Conservation (phyloP, 2,329 filamentous ascomycete genomes). For the Fusarium setosum region DNA sequence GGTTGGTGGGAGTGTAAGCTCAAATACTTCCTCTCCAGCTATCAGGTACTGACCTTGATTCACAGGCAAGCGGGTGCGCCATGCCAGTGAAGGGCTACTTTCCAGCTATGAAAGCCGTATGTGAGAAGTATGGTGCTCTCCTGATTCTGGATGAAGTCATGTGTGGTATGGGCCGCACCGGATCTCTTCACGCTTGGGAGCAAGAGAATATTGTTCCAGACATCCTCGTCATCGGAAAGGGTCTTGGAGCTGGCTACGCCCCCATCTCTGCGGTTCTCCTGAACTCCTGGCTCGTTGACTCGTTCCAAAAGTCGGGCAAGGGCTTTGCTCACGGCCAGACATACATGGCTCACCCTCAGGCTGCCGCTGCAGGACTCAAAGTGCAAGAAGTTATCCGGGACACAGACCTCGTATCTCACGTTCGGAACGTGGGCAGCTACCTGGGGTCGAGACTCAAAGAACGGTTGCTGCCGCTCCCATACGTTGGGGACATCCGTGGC, state of each 20-base stretch:
- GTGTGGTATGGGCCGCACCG: conserved; percentile 37
- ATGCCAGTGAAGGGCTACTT: conserved; percentile 76
- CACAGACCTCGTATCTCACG: conserved; percentile 5
- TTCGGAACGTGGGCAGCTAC: conserved; percentile 17
- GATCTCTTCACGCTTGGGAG: conserved; percentile 37
- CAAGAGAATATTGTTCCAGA: conserved; percentile 33
- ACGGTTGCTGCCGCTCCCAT: conserved; percentile 9
- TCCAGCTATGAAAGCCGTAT: conserved; percentile 72
- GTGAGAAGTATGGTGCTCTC: conserved; percentile 75
- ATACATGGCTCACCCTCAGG: conserved; percentile 32
- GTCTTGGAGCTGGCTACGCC: conserved; percentile 27
- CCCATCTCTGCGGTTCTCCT: conserved; percentile 25
- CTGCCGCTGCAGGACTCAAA: conserved; percentile 24
- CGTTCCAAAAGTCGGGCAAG: conserved; percentile 21
- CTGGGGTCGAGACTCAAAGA: conserved; percentile 27
- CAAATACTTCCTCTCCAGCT: too few relatives aligned
- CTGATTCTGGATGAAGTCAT: conserved; percentile 70
- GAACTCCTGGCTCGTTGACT: conserved; percentile 15
- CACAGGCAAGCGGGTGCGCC: conserved; percentile 67
- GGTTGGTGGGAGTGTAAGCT: conserved; percentile 12
- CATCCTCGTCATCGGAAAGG: conserved; percentile 32
- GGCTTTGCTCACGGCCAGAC: conserved; percentile 32
- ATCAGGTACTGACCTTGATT: background rate
- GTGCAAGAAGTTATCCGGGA: conserved; percentile 33
- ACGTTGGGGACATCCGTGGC: conserved; percentile 37